These are phyloP conservation scores for Wickerhamomyces alni DNA, from an alignment of 805 yeast genomes.

Conservation along the genomic window DNA sequence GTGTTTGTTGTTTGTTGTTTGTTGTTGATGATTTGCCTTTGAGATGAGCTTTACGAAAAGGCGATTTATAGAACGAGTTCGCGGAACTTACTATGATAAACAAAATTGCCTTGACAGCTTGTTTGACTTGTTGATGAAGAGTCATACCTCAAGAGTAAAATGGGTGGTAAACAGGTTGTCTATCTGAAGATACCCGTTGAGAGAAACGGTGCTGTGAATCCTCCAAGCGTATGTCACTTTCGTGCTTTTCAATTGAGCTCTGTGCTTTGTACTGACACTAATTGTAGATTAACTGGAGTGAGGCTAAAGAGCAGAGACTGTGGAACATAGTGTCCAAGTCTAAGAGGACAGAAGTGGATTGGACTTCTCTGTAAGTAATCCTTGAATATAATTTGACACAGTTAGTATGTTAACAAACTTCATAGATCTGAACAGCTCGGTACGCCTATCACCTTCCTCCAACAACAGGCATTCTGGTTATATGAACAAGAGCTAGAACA, in stretches of 20 bases:
- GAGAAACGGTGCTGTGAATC: constrained; percentile 20
- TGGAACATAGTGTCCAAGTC: constrained; percentile 22
- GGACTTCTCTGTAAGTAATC: constrained; percentile 11
- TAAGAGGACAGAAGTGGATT: constrained; percentile 20
- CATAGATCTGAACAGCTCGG: constrained; percentile 11
- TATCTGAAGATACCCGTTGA: constrained; percentile 21
- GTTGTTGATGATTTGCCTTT: too few relatives aligned
- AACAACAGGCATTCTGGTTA: constrained; percentile 24
- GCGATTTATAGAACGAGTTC: too few relatives aligned
- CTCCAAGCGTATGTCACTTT: constrained; percentile 15
- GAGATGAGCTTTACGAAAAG: too few relatives aligned
- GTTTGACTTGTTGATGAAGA: too few relatives aligned
- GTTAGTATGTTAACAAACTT: background rate
- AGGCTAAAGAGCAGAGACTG: constrained; percentile 17
- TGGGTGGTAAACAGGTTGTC: constrained; percentile 11
- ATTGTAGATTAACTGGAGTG: constrained; percentile 19
- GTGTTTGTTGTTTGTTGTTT: background rate
- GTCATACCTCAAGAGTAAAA: background rate
- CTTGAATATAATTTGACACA: too few relatives aligned
- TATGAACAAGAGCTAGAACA: constrained; percentile 24
- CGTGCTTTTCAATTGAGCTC: background rate
- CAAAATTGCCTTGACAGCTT: too few relatives aligned
- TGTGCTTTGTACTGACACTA: background rate
- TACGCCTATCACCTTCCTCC: constrained; percentile 20
- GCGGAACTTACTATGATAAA: too few relatives aligned